Evolutionary conservation across 805 yeast species (phyloP).

Genomic region (Gaillardinia entomophila): DNA sequence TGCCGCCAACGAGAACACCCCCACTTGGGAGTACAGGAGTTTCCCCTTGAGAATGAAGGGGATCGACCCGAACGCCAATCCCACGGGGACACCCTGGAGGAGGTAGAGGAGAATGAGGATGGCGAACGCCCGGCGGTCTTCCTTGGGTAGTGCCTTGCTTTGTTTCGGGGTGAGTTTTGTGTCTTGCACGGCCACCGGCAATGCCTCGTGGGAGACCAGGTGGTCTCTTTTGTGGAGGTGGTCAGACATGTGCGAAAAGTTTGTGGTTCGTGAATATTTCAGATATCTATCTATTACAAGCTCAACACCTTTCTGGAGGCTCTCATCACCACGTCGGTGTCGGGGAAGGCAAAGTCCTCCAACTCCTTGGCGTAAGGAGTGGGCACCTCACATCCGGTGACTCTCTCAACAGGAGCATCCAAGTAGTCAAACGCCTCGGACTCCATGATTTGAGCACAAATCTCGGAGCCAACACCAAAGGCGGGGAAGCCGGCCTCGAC

Average conservation of each 20-base stretch:
- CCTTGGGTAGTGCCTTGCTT: conserved; percentile 1
- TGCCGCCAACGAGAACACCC: conserved; percentile 84
- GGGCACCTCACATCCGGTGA: conserved; percentile 99
- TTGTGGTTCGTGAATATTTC: not conserved
- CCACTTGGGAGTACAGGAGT: conserved; percentile 82
- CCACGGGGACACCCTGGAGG: conserved; percentile 95
- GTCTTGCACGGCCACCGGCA: conserved; percentile 23
- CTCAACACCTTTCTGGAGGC: conserved; percentile 79
- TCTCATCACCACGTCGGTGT: conserved; percentile 80
- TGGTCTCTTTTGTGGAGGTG: conserved; percentile 20
- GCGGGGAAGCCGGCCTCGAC: conserved; percentile 98
- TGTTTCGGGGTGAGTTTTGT: not conserved
- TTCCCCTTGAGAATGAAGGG: conserved; percentile 85
- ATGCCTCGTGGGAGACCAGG: conserved; percentile 12
- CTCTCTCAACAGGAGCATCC: conserved; percentile 98
- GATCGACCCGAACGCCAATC: conserved; percentile 88
- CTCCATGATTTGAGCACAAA: conserved; percentile 96
- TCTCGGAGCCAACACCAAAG: conserved; percentile 98
- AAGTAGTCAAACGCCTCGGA: conserved; percentile 96
- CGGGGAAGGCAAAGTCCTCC: conserved; percentile 99
- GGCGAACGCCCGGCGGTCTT: conserved; percentile 70
- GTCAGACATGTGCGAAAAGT: not conserved
- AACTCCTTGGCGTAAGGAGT: conserved; percentile 95
- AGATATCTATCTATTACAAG: conserved; percentile 38
- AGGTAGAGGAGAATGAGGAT: conserved; percentile 71